A percentile compares a stretch with the other conserved stretches of the same genome.
Conservation (phyloP, 2,329 filamentous ascomycete species). For the Aureobasidium pullulans region DNA sequence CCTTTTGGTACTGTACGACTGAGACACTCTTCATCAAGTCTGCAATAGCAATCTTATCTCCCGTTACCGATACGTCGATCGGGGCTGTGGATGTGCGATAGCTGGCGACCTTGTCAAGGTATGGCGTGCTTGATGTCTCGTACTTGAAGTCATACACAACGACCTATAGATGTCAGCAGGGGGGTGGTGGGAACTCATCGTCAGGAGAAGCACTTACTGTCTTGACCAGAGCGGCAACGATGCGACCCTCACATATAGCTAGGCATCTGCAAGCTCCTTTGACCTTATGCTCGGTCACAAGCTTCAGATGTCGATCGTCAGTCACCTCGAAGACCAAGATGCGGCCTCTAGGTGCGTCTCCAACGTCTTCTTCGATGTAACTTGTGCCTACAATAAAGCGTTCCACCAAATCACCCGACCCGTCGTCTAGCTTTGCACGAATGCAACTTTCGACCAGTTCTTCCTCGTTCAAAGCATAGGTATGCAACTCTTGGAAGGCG, state of each 20-base stretch:
- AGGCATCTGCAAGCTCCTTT: constrained; percentile 77
- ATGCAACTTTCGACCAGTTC: constrained; percentile 85
- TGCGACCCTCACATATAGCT: constrained; percentile 63
- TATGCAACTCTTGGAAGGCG: constrained; percentile 70
- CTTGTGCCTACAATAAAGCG: constrained; percentile 89
- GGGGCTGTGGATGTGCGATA: constrained; percentile 81
- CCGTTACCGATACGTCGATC: constrained; percentile 68
- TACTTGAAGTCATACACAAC: constrained; percentile 53
- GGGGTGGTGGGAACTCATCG: not conserved
- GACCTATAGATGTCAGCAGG: constrained; percentile 35
- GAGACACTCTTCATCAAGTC: constrained; percentile 92
- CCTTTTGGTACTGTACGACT: constrained; percentile 62
- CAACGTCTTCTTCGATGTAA: constrained; percentile 57
- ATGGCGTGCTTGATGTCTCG: constrained; percentile 44
- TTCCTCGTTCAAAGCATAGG: constrained; percentile 54
- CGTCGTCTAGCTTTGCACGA: constrained; percentile 61
- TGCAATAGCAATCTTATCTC: constrained; percentile 70
- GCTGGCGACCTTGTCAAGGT: constrained; percentile 62
- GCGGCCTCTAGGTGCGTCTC: constrained; percentile 57
- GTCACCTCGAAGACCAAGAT: constrained; percentile 81
- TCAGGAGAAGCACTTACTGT: constrained; percentile 49
- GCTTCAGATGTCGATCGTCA: constrained; percentile 62
- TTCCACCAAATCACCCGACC: constrained; percentile 51
- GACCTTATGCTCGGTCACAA: constrained; percentile 61
- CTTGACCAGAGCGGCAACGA: constrained; percentile 85